Percentiles rank a stretch among this genome's conserved stretches.
Evolutionary conservation across 495 filamentous ascomycete species (phyloP).

Genomic region (Halenospora varia): DNA sequence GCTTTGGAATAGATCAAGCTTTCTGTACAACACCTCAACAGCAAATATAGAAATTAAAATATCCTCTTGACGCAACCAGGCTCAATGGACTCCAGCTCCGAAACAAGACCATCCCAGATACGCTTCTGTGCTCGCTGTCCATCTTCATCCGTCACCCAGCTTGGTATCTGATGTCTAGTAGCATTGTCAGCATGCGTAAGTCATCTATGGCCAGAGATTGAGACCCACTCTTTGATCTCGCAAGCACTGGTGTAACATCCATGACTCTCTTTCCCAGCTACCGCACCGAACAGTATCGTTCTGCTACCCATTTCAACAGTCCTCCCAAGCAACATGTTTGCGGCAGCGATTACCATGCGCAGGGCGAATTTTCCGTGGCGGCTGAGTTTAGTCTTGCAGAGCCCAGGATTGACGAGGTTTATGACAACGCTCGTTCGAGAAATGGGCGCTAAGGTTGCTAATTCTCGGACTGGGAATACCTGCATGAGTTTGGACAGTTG

Average conservation of each 20-base stretch:
- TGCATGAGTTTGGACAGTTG: conserved; percentile 45
- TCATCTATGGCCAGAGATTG: not conserved
- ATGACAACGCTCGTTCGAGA: conserved; percentile 37
- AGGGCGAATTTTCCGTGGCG: not conserved
- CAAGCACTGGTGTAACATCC: not conserved
- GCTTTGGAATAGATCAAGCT: conserved; percentile 1
- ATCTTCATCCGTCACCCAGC: conserved; percentile 25
- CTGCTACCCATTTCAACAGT: conserved; percentile 1
- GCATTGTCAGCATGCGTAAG: not conserved
- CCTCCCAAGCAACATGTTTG: not conserved
- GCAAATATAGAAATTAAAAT: not conserved
- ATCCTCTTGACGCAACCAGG: conserved; percentile 8
- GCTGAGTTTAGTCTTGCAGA: conserved; percentile 6
- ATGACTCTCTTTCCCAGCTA: conserved; percentile 4
- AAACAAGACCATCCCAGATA: conserved; percentile 23
- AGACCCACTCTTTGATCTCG: not conserved
- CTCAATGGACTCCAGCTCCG: conserved; percentile 6
- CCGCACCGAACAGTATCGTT: conserved; percentile 1
- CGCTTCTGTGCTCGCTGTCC: conserved; percentile 22
- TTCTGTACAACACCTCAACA: not conserved
- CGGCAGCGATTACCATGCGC: not conserved
- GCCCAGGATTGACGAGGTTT: conserved; percentile 34
- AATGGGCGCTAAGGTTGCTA: conserved; percentile 30
- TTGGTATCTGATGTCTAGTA: conserved; percentile 8
- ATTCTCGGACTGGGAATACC: conserved; percentile 38